phyloP scores from a whole-genome alignment of 2,329 filamentous ascomycete species.

The Pyrenophora seminiperda region DNA sequence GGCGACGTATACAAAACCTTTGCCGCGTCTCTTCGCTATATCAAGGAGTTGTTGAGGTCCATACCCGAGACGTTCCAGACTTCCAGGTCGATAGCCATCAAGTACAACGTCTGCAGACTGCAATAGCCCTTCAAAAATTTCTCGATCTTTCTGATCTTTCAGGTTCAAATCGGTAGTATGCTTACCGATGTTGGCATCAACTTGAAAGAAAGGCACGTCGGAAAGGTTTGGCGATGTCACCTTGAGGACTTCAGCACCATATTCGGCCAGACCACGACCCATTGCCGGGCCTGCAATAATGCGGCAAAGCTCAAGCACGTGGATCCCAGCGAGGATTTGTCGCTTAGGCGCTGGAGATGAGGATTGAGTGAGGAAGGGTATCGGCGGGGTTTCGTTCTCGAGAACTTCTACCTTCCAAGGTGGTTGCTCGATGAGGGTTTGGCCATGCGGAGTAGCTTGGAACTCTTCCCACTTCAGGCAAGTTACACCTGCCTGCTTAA shows the following conservation, averaged over 20 bases:
- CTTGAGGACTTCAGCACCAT: constrained; percentile 75
- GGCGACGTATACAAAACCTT: constrained; percentile 69
- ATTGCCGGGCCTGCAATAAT: constrained; percentile 79
- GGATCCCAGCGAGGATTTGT: constrained; percentile 62
- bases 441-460: constrained; percentile 48
- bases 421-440: constrained; percentile 48
- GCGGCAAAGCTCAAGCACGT: constrained; percentile 74
- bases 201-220: constrained; percentile 74
- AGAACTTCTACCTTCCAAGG: constrained; percentile 58
- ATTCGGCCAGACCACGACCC: constrained; percentile 72
- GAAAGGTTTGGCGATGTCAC: constrained; percentile 70
- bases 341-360: constrained; percentile 46
- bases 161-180: constrained; percentile 68
- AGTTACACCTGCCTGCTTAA: constrained; percentile 51
- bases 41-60: constrained; percentile 60
- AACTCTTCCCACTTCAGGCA: constrained; percentile 51
- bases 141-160: constrained; percentile 59
- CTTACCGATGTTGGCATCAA: constrained; percentile 75
- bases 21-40: constrained; percentile 60
- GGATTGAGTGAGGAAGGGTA: constrained; percentile 52
- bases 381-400: constrained; percentile 57
- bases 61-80: constrained; percentile 67
- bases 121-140: constrained; percentile 63
- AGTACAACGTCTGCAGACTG: constrained; percentile 68
- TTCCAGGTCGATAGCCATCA: constrained; percentile 72